Base-by-base conservation (phyloP, 208 protist species). In the Histomonas meleagridis region DNA sequence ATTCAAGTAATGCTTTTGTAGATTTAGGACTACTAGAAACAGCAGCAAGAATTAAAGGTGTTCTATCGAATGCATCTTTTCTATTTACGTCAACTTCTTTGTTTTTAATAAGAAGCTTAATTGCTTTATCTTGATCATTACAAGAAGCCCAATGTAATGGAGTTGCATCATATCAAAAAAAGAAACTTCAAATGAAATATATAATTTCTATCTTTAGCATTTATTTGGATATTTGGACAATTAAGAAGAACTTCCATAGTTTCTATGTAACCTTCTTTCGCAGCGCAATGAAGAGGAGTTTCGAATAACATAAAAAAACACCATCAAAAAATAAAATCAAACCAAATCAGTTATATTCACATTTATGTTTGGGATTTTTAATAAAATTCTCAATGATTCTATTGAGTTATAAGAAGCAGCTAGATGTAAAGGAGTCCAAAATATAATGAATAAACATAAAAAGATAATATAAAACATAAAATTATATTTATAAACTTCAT, bases 281-380 rank as follows among this genome's bases (percentile, higher is more conserved):
- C 43, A 38, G 76, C 76, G 46, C 40, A 43, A 16, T 86, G 76
- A 38, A 86, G 76, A 57, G 76, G 76, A 51, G 76, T 86, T 55
- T 86, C 76, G n/a, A n/a, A n/a, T n/a, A n/a, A n/a, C n/a, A n/a
- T n/a, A n/a, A n/a, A n/a, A n/a, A n/a, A n/a, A n/a, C n/a, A n/a
- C n/a, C n/a, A n/a, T n/a, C n/a, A n/a, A n/a, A n/a, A n/a, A n/a
- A n/a, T n/a, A n/a, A n/a, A n/a, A n/a, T n/a, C n/a, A n/a, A n/a
- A n/a, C 62, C 18, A 69, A 28, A 28, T 69, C 76, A 2, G 14
- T 7, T 57, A 28, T 32, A 35, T 86, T 86, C 9, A 86, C 38
- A 86, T 86, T 35, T 81, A 43, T 51, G 7, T 7, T 16, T 46
- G 7, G 23, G 0, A 51, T 2, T n/a, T 16, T 16, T 32, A 51